phyloP scores from a whole-genome alignment of 148 eudicot genomes.

The Chenopodium berlandieri region DNA sequence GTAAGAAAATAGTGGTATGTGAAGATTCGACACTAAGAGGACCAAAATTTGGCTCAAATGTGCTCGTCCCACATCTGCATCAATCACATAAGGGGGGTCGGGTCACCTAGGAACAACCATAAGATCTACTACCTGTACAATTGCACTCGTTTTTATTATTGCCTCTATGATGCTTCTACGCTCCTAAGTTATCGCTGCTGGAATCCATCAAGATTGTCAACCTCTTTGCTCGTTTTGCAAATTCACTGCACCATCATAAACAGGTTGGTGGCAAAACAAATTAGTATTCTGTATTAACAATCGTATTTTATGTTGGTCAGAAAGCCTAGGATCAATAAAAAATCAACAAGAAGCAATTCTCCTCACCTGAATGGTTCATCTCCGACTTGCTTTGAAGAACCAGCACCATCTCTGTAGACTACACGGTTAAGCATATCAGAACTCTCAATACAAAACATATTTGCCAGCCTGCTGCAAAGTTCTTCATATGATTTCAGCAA shows the following conservation, averaged over 20 bases:
- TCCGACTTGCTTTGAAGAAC: constrained; percentile 58
- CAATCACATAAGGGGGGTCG: constrained; percentile 17
- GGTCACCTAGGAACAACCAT: constrained; percentile 26
- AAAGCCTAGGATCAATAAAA: neutral
- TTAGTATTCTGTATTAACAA: neutral
- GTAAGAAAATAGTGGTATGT: constrained; percentile 7
- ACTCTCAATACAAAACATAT: constrained; percentile 56
- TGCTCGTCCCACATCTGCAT: constrained; percentile 22
- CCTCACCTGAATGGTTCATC: constrained; percentile 69
- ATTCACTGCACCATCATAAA: constrained; percentile 53
- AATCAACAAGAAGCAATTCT: neutral
- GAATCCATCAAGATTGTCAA: constrained; percentile 65
- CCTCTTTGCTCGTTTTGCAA: constrained; percentile 62
- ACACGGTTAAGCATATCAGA: constrained; percentile 62
- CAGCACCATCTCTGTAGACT: constrained; percentile 48
- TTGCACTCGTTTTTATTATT: constrained; percentile 28
- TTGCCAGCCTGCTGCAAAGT: constrained; percentile 50
- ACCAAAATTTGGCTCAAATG: constrained; percentile 21
- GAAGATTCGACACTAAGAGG: constrained; percentile 15
- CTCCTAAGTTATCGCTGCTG: constrained; percentile 54
- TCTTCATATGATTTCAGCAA: constrained; percentile 65
- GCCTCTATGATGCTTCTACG: constrained; percentile 31
- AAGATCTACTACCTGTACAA: constrained; percentile 49
- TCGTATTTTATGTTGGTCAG: neutral
- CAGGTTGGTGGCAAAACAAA: neutral